Base-by-base conservation (phyloP, 2,329 filamentous ascomycete species). In the Alternaria sp. region DNA sequence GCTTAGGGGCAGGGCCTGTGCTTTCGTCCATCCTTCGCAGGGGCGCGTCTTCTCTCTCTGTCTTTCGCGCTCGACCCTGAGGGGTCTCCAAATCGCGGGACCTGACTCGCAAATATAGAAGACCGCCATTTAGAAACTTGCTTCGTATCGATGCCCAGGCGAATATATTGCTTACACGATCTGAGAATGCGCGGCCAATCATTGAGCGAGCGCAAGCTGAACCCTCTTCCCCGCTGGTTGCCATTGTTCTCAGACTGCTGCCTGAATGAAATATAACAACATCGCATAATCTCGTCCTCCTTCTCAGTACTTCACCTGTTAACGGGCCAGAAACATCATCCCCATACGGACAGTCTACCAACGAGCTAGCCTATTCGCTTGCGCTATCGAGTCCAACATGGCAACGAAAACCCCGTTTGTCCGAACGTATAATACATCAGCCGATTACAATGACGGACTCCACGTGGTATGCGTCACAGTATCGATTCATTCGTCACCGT, bases 361-460 rank as follows among this genome's bases (percentile, higher is more conserved):
- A 32, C 30, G 30, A 32, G 30, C 30, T 32, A 32, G 30, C 30
- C 30, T 15, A 7, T 32, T 32, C 30, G 30, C 30, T 30, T 36
- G 17, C 23, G n/a, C 21, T 10, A 12, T 45, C 49, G 13, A 23
- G 5, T 50, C 17, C 28, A 40, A 3, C 6, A 63, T 57, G 49
- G 2, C 46, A 3, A 71, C 68, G 58, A 13, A 62, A 40, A 50
- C 30, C 2, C 67, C 69, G 4, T 70, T 72, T 32, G 60, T 73
- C 4, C 69, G 71, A 15, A 51, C 51, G 13, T 73, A 71, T 25
- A 60, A 73, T 43, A 15, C 61, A 36, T 50, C 61, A 12, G 62
- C 51, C 36, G 71, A 73, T 43, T 70, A 67, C n/a, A 36, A 65
- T 7, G 36, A 59, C 17, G 71, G 69, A 11, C 54, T 71, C 7